Evolutionary conservation across 306 rosid genomes (phyloP).

Genomic region (Citrullus mucosospermus): DNA sequence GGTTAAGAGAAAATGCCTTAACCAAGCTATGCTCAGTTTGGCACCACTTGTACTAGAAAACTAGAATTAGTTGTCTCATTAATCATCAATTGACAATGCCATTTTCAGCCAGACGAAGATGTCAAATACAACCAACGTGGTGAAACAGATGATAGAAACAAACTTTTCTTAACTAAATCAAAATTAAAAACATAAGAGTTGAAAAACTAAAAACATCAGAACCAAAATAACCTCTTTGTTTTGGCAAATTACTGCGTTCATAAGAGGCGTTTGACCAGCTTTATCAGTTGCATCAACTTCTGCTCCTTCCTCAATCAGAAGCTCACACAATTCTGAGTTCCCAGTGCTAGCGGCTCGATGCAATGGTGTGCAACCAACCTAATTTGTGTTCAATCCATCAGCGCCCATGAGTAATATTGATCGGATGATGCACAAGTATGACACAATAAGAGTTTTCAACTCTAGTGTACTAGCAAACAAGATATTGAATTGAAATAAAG

Average conservation of each 20-base stretch:
- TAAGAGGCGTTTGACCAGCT: slow-evolving; percentile 76
- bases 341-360: slow-evolving; percentile 93
- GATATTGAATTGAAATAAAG: background rate
- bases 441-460: background rate
- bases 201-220: background rate
- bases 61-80: background rate
- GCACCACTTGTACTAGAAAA: background rate
- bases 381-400: background rate
- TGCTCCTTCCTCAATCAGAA: slow-evolving; percentile 94
- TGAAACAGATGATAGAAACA: background rate
- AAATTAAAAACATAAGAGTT: background rate
- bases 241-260: slow-evolving; percentile 71
- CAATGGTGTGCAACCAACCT: slow-evolving; percentile 94
- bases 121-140: background rate
- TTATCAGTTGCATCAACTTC: slow-evolving; percentile 68
- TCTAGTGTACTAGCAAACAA: background rate
- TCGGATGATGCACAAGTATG: background rate
- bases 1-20: too few species aligned
- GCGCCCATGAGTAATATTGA: background rate
- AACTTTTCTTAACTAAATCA: background rate
- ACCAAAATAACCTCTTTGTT: slow-evolving; percentile 54
- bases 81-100: background rate
- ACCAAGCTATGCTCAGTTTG: background rate
- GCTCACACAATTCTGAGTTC: slow-evolving; percentile 65
- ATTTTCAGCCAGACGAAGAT: background rate